phyloP scores from a whole-genome alignment of 1,284 basidiomycete genomes.

The Boletus smithii region DNA sequence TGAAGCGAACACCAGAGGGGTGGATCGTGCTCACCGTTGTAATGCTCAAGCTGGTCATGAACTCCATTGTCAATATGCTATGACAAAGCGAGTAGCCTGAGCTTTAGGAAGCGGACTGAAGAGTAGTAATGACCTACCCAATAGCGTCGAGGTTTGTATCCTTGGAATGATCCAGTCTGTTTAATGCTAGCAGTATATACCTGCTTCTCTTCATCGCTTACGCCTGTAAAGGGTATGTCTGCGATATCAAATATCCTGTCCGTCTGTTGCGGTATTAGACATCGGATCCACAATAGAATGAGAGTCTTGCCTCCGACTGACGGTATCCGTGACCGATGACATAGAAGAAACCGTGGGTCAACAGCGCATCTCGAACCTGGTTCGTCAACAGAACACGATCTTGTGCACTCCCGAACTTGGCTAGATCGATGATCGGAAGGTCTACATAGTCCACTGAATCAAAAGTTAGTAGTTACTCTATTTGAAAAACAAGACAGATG shows the following conservation, averaged over 20 bases:
- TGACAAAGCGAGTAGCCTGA: not conserved
- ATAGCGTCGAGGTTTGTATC: conserved; percentile 56
- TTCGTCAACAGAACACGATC: conserved; percentile 46
- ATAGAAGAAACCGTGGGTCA: conserved; percentile 61
- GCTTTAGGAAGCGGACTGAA: not conserved
- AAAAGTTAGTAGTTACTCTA: not conserved
- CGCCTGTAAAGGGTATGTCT: conserved; percentile 54
- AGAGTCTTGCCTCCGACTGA: conserved; percentile 38
- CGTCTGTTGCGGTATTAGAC: conserved; percentile 33
- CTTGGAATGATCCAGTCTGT: conserved; percentile 51
- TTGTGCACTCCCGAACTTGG: conserved; percentile 46
- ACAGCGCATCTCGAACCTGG: conserved; percentile 56
- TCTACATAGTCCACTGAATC: conserved; percentile 62
- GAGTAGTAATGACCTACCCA: conserved; percentile 45
- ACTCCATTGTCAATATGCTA: conserved; percentile 57
- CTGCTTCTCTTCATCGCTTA: conserved; percentile 55
- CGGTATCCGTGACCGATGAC: conserved; percentile 57
- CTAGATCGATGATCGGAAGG: conserved; percentile 61
- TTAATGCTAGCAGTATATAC: conserved; percentile 49
- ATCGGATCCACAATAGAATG: not conserved
- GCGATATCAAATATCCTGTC: conserved; percentile 62
- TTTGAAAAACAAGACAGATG: too few relatives aligned
- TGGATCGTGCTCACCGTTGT: conserved; percentile 46
- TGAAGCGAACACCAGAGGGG: too few relatives aligned
- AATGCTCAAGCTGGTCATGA: conserved; percentile 55